A percentile compares a stretch with the other conserved stretches of the same genome.
phyloP scores from a whole-genome alignment of 2,329 filamentous ascomycete species.

The Penicillium sumatraense region DNA sequence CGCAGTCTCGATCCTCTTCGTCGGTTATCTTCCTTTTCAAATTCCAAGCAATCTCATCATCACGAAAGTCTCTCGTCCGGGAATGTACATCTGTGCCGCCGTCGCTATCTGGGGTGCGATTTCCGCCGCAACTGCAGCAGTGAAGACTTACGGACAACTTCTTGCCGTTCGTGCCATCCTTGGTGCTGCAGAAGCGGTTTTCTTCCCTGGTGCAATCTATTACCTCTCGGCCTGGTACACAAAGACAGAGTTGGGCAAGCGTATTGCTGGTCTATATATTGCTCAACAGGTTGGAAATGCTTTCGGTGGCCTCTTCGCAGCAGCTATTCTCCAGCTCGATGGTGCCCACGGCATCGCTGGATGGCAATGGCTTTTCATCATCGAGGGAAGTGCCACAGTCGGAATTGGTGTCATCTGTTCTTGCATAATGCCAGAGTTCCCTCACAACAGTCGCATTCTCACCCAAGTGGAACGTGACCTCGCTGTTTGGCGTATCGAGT shows the following conservation, averaged over 20 bases:
- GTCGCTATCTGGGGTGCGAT: conserved; percentile 67
- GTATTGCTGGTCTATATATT: conserved; percentile 37
- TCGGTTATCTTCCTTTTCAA: conserved; percentile 34
- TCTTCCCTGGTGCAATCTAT: conserved; percentile 54
- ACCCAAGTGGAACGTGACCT: conserved; percentile 24
- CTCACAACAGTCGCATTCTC: conserved; percentile 44
- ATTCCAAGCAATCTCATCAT: conserved; percentile 56
- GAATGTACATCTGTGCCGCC: conserved; percentile 56
- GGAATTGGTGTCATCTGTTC: conserved; percentile 36
- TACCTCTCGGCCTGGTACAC: conserved; percentile 50
- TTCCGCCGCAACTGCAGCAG: conserved; percentile 60
- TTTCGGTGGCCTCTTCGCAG: conserved; percentile 33
- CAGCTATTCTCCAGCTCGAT: conserved; percentile 30
- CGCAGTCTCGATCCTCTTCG: conserved; percentile 32
- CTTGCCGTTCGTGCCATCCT: conserved; percentile 62
- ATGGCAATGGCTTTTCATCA: conserved; percentile 37
- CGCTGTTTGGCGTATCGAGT: conserved; percentile 33
- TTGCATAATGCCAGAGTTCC: conserved; percentile 46
- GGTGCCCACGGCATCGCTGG: conserved; percentile 24
- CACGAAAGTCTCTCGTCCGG: conserved; percentile 57
- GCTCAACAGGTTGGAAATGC: conserved; percentile 33
- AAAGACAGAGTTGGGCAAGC: conserved; percentile 33
- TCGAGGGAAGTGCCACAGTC: conserved; percentile 32
- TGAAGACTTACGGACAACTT: conserved; percentile 59
- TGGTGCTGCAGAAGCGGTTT: conserved; percentile 67